Conservation (phyloP, 306 rosid species). For the Prinsepia uniflora region DNA sequence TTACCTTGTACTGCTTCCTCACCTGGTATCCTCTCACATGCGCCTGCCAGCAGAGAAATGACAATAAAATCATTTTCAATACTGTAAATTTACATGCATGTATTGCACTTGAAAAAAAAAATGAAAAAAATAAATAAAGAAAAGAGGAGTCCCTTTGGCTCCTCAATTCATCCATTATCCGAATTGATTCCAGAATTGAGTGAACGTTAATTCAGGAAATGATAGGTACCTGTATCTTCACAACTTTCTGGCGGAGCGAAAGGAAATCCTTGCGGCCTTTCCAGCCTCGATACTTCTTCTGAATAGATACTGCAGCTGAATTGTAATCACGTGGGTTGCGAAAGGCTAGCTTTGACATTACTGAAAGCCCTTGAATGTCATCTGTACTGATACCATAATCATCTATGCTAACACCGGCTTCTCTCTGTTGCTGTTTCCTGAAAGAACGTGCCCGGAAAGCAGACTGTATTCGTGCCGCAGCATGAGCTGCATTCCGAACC, state of each 20-base stretch:
- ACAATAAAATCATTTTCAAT: not conserved
- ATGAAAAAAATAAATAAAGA: not conserved
- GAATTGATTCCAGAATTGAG: not conserved
- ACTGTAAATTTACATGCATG: not conserved
- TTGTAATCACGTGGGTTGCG: conserved; percentile 53
- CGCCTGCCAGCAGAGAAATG: conserved; percentile 58
- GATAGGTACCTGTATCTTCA: conserved; percentile 76
- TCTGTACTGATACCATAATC: conserved; percentile 42
- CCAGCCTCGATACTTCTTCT: conserved; percentile 89
- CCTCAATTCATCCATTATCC: not conserved
- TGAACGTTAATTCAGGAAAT: not conserved
- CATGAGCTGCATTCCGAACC: conserved; percentile 80
- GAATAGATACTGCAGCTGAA: conserved; percentile 87
- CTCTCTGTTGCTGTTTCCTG: conserved; percentile 47
- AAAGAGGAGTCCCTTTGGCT: not conserved
- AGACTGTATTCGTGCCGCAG: conserved; percentile 89
- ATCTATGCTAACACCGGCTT: conserved; percentile 34
- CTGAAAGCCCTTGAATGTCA: conserved; percentile 57
- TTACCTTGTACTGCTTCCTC: conserved; percentile 67
- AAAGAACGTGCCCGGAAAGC: conserved; percentile 93
- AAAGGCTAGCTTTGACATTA: conserved; percentile 55
- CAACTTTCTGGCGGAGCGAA: conserved; percentile 74
- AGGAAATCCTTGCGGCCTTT: conserved; percentile 78
- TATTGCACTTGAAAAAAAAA: not conserved
- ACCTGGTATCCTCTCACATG: conserved; percentile 83